Evolutionary conservation across 2,329 filamentous ascomycete genomes (phyloP), one percentile per base, ranked within the genome.

Genomic region (Harringtonia aguacate): DNA sequence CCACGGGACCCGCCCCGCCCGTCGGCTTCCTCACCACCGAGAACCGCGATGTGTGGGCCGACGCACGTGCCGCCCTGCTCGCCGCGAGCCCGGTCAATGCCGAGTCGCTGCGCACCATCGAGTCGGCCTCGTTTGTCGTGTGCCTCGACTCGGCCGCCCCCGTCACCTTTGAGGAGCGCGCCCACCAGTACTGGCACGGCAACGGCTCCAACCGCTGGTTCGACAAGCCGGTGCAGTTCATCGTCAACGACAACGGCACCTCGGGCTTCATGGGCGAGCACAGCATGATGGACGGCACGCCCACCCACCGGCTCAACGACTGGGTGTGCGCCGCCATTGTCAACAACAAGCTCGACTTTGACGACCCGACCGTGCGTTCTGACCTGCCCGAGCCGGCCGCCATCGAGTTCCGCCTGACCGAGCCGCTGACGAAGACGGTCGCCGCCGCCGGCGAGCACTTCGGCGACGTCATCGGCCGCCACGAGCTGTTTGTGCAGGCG

Each of bases 281-380:
- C 74, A 94, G 86, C 56, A 97, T 98, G 92, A 98, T 98, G 94
- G 92, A 98, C 61, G 92, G 94, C 52, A 98, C 92, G 8, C 89
- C 94, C 1, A 98, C 94, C 3, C 92, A 97, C 67, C 84, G 94
- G 36, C 75, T 98, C 15, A 98, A 95, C 64, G 92, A 98, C 73
- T 92, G 88, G 59, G 76, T 94, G 60, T 94, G 90, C 69, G 80
- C 85, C 60, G 76, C 86, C 58, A 95, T 97, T 63, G 89, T 95
- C 67, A 82, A 83, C 68, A 90, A 95, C 69, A 94, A 92, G 62
- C 79, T 98, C 47, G 88, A 95, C 64, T 86, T 95, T 59, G 84
- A 83, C 48, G 77, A 88, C 60, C 75, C 86, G 8, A 68, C 70
- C 31, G 66, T 94, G 48, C 87, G 92, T 56, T 88, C 87, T 37